phyloP scores from a whole-genome alignment of 345 rosid genomes.

The Dovyalis caffra region DNA sequence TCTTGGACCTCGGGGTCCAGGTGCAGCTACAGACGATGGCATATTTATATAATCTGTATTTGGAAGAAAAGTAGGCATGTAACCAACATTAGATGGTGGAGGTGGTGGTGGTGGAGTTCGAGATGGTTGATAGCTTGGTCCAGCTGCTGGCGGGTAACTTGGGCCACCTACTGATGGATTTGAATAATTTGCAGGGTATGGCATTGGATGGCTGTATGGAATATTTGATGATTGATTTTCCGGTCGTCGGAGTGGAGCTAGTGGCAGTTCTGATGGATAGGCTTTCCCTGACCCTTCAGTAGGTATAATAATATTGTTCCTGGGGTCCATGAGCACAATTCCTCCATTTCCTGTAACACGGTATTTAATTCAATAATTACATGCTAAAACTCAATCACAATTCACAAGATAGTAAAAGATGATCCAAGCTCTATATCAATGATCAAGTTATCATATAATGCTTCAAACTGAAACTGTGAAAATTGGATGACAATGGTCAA shows the following conservation, averaged over 20 bases:
- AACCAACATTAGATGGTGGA: constrained; percentile 52
- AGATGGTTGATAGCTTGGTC: constrained; percentile 37
- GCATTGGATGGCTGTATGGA: constrained; percentile 28
- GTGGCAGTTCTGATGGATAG: constrained; percentile 23
- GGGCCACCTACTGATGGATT: constrained; percentile 19
- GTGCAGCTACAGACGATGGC: constrained; percentile 30
- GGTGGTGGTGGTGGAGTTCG: constrained; percentile 53
- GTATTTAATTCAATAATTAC: neutral
- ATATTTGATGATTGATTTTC: constrained; percentile 27
- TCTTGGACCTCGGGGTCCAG: constrained; percentile 40
- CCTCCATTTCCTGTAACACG: constrained; percentile 22
- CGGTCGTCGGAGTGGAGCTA: constrained; percentile 19
- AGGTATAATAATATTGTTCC: constrained; percentile 24
- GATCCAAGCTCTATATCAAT: neutral
- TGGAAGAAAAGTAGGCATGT: constrained; percentile 21
- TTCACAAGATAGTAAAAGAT: neutral
- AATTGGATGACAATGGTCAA: neutral
- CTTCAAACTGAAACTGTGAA: neutral
- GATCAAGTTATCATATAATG: no score
- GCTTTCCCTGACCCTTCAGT: constrained; percentile 25
- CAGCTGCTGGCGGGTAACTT: constrained; percentile 18
- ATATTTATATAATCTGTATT: constrained; percentile 21
- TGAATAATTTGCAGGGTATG: constrained; percentile 26
- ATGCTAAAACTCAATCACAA: neutral
- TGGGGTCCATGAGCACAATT: constrained; percentile 38